Base-by-base conservation (phyloP, 2,329 filamentous ascomycete genomes). In the Colletotrichum liaoningense region DNA sequence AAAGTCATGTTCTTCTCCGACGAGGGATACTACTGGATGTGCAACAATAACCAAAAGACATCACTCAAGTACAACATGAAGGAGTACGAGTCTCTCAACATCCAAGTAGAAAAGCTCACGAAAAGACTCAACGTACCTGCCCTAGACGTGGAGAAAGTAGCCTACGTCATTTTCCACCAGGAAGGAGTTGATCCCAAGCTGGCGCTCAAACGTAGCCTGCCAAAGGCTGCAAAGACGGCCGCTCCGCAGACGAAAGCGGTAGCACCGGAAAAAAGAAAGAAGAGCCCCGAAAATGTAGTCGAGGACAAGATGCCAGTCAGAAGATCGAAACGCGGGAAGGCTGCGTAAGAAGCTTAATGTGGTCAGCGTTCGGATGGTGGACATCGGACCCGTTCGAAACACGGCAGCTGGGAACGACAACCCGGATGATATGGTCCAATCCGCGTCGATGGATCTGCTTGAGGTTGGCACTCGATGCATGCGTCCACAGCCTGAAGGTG, bases 1-100 rank as follows among this genome's bases (percentile, higher is more conserved):
- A 82, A 83, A 14, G 86, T 92, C 62, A 88, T 93, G 1, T 96
- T 96, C 85, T 96, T 96, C 82, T 93, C 92, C 2, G 94, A 97
- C 78, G 94, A 97, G 81, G 87, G 92, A 4, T 96, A 92, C 79
- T 88, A 91, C 76, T 96, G 93, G 93, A 82, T 93, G 6, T 89
- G 89, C 77, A 89, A 88, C 79, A 80, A 82, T n/a, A 86, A 86
- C 0, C 82, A 84, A 54, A 87, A 84, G 67, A 82, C 78, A 0
- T 81, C 84, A 28, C 91, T 94, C 80, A 93, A 92, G 81, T 97
- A 97, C 81, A 92, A 87, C 55, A 81, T 83, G 24, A 91, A 91
- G 76, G 93, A 95, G 82, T 96, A 95, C 77, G 80, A 84, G 54
- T 81, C 83, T n/a, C 80, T 96, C 28, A 84, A 86, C 46, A 78